Evolutionary conservation across 805 yeast species (phyloP).

Genomic region (Ogataea ganodermae): DNA sequence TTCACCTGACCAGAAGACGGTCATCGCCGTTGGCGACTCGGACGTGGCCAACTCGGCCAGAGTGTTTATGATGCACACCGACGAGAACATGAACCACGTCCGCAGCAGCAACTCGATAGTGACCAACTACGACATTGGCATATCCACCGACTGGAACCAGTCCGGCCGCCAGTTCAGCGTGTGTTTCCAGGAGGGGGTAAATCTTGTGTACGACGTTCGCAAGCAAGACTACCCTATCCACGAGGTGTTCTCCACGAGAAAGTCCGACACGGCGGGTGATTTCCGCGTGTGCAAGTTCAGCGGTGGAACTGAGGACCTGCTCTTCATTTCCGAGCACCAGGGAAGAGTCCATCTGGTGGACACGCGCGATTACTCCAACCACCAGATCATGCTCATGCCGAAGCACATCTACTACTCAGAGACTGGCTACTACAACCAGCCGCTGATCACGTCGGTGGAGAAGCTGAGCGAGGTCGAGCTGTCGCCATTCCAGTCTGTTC

Average conservation of each 20-base stretch:
- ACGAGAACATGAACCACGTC: slow-evolving; percentile 30
- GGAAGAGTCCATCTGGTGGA: slow-evolving; percentile 87
- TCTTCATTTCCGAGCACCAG: slow-evolving; percentile 79
- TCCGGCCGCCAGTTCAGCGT: slow-evolving; percentile 75
- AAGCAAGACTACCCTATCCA: slow-evolving; percentile 54
- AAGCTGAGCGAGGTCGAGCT: slow-evolving; percentile 23
- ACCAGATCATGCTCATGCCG: slow-evolving; percentile 75
- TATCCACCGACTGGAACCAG: slow-evolving; percentile 77
- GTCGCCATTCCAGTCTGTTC: not conserved
- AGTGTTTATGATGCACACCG: slow-evolving; percentile 57
- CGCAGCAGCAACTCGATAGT: slow-evolving; percentile 39
- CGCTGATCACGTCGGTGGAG: slow-evolving; percentile 33
- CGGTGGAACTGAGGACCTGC: slow-evolving; percentile 69
- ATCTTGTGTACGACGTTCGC: slow-evolving; percentile 76
- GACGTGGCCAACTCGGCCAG: slow-evolving; percentile 42
- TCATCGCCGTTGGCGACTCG: slow-evolving; percentile 74
- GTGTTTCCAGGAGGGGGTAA: slow-evolving; percentile 83
- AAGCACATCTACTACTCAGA: slow-evolving; percentile 24
- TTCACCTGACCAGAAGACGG: slow-evolving; percentile 60
- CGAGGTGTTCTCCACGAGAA: slow-evolving; percentile 61
- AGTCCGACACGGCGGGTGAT: slow-evolving; percentile 48
- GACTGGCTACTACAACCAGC: slow-evolving; percentile 26
- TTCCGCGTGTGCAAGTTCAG: slow-evolving; percentile 52
- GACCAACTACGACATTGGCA: slow-evolving; percentile 75
- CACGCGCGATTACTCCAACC: slow-evolving; percentile 68